These are phyloP conservation scores for Cytospora schulzeri DNA, from an alignment of 2,329 filamentous ascomycete genomes.

Conservation along the genomic window DNA sequence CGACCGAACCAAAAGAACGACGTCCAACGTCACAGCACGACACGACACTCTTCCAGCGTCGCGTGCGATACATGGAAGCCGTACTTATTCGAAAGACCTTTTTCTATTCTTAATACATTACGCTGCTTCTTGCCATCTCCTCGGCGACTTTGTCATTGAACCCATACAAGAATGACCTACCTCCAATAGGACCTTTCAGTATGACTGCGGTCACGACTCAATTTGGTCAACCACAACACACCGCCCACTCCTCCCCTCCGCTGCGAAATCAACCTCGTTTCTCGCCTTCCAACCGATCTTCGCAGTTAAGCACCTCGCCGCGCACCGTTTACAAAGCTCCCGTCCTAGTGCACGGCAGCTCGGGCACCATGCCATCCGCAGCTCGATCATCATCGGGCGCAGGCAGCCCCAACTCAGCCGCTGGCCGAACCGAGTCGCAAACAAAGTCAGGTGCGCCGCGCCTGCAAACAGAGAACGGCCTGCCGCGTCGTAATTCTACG, in stretches of 20 bases:
- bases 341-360: slow-evolving; percentile 4
- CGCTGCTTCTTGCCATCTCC: not conserved
- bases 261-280: slow-evolving; percentile 5
- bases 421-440: slow-evolving; percentile 12
- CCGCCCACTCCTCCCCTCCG: slow-evolving; percentile 7
- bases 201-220: slow-evolving; percentile 27
- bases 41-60: slow-evolving; percentile 2
- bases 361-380: slow-evolving; percentile 25
- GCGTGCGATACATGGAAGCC: slow-evolving; percentile 14
- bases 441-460: slow-evolving; percentile 19
- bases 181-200: slow-evolving; percentile 19
- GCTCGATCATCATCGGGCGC: slow-evolving; percentile 21
- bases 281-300: slow-evolving; percentile 2
- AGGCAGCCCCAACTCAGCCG: slow-evolving; percentile 16
- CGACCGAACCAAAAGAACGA: slow-evolving; percentile 10
- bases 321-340: slow-evolving; percentile 8
- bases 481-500: slow-evolving; percentile 21
- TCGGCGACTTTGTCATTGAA: slow-evolving; percentile 1
- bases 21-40: not conserved
- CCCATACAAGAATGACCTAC: slow-evolving; percentile 20
- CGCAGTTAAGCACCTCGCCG: slow-evolving; percentile 1
- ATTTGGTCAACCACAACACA: slow-evolving; percentile 17
- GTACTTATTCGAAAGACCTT: not conserved
- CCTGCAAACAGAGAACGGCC: slow-evolving; percentile 24
- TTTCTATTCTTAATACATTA: not conserved